phyloP scores from a whole-genome alignment of 2,329 filamentous ascomycete species.

The Dryadomyces sulphureus region DNA sequence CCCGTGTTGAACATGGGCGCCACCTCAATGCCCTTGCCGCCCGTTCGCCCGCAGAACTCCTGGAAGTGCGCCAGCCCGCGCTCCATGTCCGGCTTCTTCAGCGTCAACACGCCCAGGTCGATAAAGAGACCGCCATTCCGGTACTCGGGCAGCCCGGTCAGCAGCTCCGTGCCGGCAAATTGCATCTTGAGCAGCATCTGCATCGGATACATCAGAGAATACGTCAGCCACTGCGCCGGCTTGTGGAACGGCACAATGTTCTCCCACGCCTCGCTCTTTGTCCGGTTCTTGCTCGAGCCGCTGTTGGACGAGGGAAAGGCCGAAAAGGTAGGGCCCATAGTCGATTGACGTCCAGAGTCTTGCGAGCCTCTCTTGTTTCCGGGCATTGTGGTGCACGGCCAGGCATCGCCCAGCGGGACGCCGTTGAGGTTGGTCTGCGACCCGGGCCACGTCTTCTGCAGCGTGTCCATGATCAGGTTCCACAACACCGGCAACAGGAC shows the following conservation, averaged over 20 bases:
- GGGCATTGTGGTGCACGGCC: slow-evolving; percentile 78
- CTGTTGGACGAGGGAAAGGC: slow-evolving; percentile 27
- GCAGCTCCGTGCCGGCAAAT: slow-evolving; percentile 50
- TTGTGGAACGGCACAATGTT: slow-evolving; percentile 56
- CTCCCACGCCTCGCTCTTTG: slow-evolving; percentile 50
- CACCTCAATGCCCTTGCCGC: slow-evolving; percentile 43
- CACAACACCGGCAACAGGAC: slow-evolving; percentile 78
- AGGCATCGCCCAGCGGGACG: slow-evolving; percentile 79
- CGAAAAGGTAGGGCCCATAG: slow-evolving; percentile 24
- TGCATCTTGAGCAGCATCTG: slow-evolving; percentile 33
- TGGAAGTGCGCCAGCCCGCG: slow-evolving; percentile 31
- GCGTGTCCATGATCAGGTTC: slow-evolving; percentile 76
- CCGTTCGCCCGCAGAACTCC: slow-evolving; percentile 56
- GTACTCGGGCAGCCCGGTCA: slow-evolving; percentile 85
- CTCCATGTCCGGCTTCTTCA: slow-evolving; percentile 30
- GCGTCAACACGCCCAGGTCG: slow-evolving; percentile 59
- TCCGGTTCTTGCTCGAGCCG: slow-evolving; percentile 9
- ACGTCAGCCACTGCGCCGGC: slow-evolving; percentile 86
- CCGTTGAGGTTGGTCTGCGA: slow-evolving; percentile 80
- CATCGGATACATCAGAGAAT: slow-evolving; percentile 64
- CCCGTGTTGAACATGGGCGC: slow-evolving; percentile 43
- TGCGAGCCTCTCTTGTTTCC: slow-evolving; percentile 13
- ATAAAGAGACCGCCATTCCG: slow-evolving; percentile 82
- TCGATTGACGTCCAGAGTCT: slow-evolving; percentile 20
- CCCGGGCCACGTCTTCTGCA: slow-evolving; percentile 76